phyloP scores from a whole-genome alignment of 2,329 filamentous ascomycete genomes.

The Aspergillus brunneoviolaceus region DNA sequence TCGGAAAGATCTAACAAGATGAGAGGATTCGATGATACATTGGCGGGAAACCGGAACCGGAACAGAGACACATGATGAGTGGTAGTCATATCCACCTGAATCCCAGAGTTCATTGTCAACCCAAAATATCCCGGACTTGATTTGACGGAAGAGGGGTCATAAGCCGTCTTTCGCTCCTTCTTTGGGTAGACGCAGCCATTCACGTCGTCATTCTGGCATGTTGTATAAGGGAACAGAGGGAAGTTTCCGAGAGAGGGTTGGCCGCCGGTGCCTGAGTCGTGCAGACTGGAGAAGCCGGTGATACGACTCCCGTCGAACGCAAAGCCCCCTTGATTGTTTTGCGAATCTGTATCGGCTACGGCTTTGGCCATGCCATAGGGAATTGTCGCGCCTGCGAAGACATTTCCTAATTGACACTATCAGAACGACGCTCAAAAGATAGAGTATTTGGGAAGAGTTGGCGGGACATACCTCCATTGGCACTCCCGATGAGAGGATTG shows the following conservation, averaged over 20 bases:
- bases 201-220: conserved; percentile 60
- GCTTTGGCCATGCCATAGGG: conserved; percentile 59
- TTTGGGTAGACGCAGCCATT: conserved; percentile 63
- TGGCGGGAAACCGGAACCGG: conserved; percentile 60
- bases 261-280: conserved; percentile 52
- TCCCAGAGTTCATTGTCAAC: conserved; percentile 57
- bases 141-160: conserved; percentile 53
- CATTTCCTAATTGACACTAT: conserved; percentile 48
- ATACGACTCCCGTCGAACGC: conserved; percentile 52
- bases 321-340: conserved; percentile 56
- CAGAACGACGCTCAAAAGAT: not conserved
- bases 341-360: conserved; percentile 54
- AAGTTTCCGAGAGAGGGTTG: conserved; percentile 70
- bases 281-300: conserved; percentile 53
- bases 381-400: conserved; percentile 56
- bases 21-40: conserved; percentile 49
- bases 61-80: conserved; percentile 64
- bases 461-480: conserved; percentile 43
- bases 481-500: conserved; percentile 56
- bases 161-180: conserved; percentile 48
- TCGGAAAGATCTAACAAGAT: conserved; percentile 66
- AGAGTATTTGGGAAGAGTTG: too few species aligned
- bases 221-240: conserved; percentile 65
- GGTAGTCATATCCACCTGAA: conserved; percentile 66
- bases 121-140: conserved; percentile 66